Evolutionary conservation across 1,139 yeast genomes (phyloP).

Genomic region (Arxiozyma slooffiae): DNA sequence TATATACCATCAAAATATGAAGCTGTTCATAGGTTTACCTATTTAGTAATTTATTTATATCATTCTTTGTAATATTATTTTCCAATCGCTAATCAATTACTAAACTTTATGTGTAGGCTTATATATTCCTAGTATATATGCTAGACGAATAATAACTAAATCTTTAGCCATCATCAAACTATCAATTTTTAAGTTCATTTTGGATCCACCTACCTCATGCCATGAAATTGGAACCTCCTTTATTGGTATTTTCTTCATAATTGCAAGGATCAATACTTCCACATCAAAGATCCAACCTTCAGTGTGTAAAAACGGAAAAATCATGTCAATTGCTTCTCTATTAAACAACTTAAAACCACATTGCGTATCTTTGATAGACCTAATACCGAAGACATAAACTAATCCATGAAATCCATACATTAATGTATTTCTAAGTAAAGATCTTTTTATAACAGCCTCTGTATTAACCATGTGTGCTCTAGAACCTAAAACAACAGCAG

Average conservation of each 20-base stretch:
- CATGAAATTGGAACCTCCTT: constrained; percentile 81
- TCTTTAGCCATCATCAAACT: constrained; percentile 94
- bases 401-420: constrained; percentile 89
- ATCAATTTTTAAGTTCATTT: constrained; percentile 84
- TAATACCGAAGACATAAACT: constrained; percentile 79
- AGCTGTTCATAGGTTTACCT: neutral
- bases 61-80: neutral
- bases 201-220: constrained; percentile 96
- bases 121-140: constrained; percentile 78
- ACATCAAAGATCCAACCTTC: constrained; percentile 99
- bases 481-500: constrained; percentile 78
- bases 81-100: neutral
- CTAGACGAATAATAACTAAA: constrained; percentile 79
- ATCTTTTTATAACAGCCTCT: constrained; percentile 90
- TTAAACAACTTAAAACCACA: constrained; percentile 95
- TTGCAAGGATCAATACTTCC: constrained; percentile 74
- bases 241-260: constrained; percentile 55
- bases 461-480: constrained; percentile 95
- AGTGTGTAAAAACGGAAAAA: constrained; percentile 89
- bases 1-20: neutral
- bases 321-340: constrained; percentile 47
- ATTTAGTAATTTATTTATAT: too few relatives aligned
- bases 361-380: constrained; percentile 83
- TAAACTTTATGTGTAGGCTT: constrained; percentile 18
- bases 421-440: constrained; percentile 75